These are phyloP conservation scores for Passalora sequoiae DNA, from an alignment of 2,329 filamentous ascomycete species.

Conservation along the genomic window DNA sequence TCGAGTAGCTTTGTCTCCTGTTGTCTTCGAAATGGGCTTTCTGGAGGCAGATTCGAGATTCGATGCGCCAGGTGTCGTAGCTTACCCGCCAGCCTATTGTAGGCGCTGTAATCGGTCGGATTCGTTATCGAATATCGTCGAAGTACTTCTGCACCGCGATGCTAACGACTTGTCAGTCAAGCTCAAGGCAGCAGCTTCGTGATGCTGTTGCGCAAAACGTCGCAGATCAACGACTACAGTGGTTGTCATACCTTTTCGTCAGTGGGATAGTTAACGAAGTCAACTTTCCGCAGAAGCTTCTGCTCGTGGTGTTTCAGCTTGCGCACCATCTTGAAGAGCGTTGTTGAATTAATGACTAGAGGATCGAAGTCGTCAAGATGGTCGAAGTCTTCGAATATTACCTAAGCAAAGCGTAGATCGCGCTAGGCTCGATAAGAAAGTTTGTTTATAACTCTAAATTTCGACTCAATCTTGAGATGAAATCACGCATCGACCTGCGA, in stretches of 20 bases:
- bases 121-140: constrained; percentile 89
- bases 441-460: no score
- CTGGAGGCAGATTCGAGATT: constrained; percentile 73
- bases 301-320: constrained; percentile 97
- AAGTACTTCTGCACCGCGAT: constrained; percentile 74
- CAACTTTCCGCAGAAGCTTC: constrained; percentile 84
- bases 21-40: constrained; percentile 71
- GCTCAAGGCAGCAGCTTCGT: background rate
- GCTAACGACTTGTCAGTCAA: constrained; percentile 33
- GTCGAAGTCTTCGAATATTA: constrained; percentile 7
- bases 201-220: background rate
- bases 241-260: constrained; percentile 59
- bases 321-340: constrained; percentile 66
- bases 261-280: constrained; percentile 80
- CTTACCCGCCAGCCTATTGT: constrained; percentile 51
- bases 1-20: constrained; percentile 82
- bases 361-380: background rate
- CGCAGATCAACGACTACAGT: no score
- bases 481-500: background rate
- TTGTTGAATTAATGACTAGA: background rate
- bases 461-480: no score
- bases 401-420: no score
- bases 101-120: constrained; percentile 69
- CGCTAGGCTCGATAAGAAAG: no score
- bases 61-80: constrained; percentile 85